Conservation (phyloP, 176 grass and related monocot species). For the Poa pratensis region DNA sequence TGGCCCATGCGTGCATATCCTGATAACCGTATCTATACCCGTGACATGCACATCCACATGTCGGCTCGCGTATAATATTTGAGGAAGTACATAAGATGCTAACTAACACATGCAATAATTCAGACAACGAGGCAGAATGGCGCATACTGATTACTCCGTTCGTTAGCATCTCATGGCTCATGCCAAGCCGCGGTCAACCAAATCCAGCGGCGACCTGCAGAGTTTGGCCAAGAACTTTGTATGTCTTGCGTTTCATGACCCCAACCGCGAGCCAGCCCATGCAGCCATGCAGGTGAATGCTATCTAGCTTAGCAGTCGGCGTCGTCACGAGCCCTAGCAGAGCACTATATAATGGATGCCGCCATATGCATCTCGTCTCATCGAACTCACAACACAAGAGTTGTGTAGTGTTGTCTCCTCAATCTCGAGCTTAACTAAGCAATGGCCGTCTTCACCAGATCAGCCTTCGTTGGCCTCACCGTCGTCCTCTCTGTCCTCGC, state of each 20-base stretch:
- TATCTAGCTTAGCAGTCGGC: neutral
- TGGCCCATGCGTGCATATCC: neutral
- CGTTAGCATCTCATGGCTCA: neutral
- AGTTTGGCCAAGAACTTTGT: conserved; percentile 40
- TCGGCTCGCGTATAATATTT: no score
- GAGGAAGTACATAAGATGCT: neutral
- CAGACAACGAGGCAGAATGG: neutral
- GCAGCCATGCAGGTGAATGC: neutral
- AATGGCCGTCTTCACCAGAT: conserved; percentile 40
- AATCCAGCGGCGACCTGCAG: conserved; percentile 28
- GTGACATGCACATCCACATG: conserved; percentile 17
- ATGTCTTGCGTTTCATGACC: neutral
- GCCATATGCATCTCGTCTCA: neutral
- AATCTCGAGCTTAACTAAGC: neutral
- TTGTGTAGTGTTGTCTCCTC: neutral
- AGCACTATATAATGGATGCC: conserved; percentile 39
- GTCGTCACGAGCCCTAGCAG: neutral
- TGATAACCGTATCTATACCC: neutral
- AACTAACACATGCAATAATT: conserved; percentile 25
- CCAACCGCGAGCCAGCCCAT: neutral
- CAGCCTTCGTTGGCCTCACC: conserved; percentile 28
- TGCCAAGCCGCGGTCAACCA: conserved; percentile 35
- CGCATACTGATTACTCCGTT: neutral
- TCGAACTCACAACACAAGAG: neutral
- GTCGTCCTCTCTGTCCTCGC: conserved; percentile 25